Conservation (phyloP, 176 grass and related monocot genomes). For the Triticum dicoccoides region DNA sequence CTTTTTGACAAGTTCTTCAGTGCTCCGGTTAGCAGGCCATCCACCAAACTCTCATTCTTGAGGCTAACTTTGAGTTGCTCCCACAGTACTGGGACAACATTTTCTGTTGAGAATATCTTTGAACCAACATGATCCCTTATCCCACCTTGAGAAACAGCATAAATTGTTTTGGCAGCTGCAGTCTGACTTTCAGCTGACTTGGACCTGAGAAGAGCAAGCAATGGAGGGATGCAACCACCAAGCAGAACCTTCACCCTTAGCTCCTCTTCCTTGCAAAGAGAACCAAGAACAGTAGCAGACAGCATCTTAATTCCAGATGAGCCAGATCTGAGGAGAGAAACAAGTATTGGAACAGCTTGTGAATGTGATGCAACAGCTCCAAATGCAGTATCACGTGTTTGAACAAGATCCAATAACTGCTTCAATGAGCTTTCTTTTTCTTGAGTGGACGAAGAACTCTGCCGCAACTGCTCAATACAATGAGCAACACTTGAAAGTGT, state of each 20-base stretch:
- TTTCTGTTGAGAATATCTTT: slow-evolving; percentile 92
- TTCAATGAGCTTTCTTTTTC: slow-evolving; percentile 86
- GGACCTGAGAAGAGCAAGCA: slow-evolving; percentile 80
- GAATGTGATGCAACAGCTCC: slow-evolving; percentile 82
- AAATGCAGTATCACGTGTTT: slow-evolving; percentile 88
- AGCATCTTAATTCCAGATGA: slow-evolving; percentile 76
- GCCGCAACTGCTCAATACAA: slow-evolving; percentile 85
- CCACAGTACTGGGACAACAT: slow-evolving; percentile 87
- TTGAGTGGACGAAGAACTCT: slow-evolving; percentile 69
- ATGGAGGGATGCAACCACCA: slow-evolving; percentile 91
- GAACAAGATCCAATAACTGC: slow-evolving; percentile 88
- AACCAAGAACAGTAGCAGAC: slow-evolving; percentile 78
- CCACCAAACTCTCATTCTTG: slow-evolving; percentile 75
- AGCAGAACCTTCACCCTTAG: slow-evolving; percentile 88
- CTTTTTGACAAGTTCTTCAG: slow-evolving; percentile 91
- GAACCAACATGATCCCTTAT: slow-evolving; percentile 95
- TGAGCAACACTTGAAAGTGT: slow-evolving; percentile 89
- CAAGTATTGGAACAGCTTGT: slow-evolving; percentile 86
- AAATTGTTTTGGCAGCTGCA: slow-evolving; percentile 85
- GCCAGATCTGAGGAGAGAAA: slow-evolving; percentile 87
- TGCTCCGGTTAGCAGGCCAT: slow-evolving; percentile 80
- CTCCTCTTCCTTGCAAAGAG: slow-evolving; percentile 96
- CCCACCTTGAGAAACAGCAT: slow-evolving; percentile 91
- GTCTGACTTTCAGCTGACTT: slow-evolving; percentile 78
- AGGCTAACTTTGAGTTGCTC: slow-evolving; percentile 78